Conservation (phyloP, 768 basidiomycete species). For the Boletus rufocinnamomeus region DNA sequence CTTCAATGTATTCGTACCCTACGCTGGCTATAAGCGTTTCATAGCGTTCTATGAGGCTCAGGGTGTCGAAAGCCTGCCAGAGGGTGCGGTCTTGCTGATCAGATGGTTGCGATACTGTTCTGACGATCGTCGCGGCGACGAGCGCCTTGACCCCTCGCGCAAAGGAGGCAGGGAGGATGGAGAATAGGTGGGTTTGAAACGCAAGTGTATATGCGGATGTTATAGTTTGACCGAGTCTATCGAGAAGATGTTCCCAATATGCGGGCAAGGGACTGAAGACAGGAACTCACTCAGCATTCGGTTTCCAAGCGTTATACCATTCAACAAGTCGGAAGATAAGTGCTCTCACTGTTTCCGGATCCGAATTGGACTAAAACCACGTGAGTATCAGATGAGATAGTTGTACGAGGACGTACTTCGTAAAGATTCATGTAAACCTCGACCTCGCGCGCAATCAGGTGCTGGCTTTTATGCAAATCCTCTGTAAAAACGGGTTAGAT, state of each 20-base stretch:
- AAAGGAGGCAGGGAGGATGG: constrained; percentile 68
- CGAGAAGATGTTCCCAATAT: constrained; percentile 10
- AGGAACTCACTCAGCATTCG: constrained; percentile 57
- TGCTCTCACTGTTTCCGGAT: constrained; percentile 50
- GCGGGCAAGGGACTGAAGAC: not conserved
- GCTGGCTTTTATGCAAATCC: constrained; percentile 58
- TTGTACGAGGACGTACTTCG: constrained; percentile 46
- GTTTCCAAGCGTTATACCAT: constrained; percentile 80
- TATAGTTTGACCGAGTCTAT: constrained; percentile 62
- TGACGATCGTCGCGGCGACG: constrained; percentile 54
- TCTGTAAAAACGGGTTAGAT: constrained; percentile 42
- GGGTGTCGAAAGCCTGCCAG: constrained; percentile 64
- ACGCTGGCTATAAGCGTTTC: constrained; percentile 82
- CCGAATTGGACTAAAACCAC: constrained; percentile 42
- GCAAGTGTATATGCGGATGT: constrained; percentile 60
- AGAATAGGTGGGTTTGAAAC: constrained; percentile 77
- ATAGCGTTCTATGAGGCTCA: constrained; percentile 80
- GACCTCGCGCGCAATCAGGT: constrained; percentile 65
- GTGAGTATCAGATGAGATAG: constrained; percentile 2
- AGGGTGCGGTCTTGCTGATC: constrained; percentile 39
- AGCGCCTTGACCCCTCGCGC: constrained; percentile 67
- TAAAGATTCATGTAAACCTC: constrained; percentile 57
- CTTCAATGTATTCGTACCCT: constrained; percentile 84
- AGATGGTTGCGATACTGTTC: constrained; percentile 24
- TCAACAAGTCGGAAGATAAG: constrained; percentile 62